phyloP scores from a whole-genome alignment of 2,329 filamentous ascomycete species.

The Ophiostoma perfectum region DNA sequence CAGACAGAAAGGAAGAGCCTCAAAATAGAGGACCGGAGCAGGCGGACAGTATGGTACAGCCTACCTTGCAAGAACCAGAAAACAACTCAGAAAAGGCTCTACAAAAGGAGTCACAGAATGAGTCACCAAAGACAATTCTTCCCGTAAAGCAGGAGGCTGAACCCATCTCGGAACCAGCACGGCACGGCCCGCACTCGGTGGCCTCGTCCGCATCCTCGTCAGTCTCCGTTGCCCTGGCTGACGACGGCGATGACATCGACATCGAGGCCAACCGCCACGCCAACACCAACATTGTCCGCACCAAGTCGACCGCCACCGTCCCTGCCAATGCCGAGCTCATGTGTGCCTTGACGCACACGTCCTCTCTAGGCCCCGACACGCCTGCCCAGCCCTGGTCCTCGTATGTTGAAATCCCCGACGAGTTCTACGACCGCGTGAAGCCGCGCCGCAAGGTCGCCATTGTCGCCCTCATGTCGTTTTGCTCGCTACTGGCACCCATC shows the following conservation, averaged over 20 bases:
- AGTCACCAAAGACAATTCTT: no score
- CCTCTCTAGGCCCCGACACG: constrained; percentile 29
- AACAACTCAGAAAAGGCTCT: not conserved
- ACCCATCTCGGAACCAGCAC: not conserved
- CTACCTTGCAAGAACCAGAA: not conserved
- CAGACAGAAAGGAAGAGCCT: not conserved
- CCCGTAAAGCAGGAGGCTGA: no score
- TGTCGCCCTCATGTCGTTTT: constrained; percentile 64
- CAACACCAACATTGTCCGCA: constrained; percentile 17
- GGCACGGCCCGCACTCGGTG: not conserved
- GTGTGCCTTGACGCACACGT: constrained; percentile 26
- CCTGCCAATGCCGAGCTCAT: constrained; percentile 18
- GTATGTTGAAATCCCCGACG: constrained; percentile 42
- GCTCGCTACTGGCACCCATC: constrained; percentile 68
- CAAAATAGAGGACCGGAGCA: not conserved
- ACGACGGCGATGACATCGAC: constrained; percentile 3
- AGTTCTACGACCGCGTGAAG: constrained; percentile 61
- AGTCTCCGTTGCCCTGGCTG: not conserved
- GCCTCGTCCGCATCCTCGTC: constrained; percentile 4
- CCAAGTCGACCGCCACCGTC: not conserved
- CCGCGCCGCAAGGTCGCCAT: constrained; percentile 59
- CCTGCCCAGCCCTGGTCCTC: constrained; percentile 31
- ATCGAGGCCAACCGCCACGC: constrained; percentile 16
- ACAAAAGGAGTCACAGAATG: not conserved
- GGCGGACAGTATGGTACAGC: not conserved